Evolutionary conservation across 2,329 filamentous ascomycete species (phyloP).

Genomic region (Rutstroemia sp.): DNA sequence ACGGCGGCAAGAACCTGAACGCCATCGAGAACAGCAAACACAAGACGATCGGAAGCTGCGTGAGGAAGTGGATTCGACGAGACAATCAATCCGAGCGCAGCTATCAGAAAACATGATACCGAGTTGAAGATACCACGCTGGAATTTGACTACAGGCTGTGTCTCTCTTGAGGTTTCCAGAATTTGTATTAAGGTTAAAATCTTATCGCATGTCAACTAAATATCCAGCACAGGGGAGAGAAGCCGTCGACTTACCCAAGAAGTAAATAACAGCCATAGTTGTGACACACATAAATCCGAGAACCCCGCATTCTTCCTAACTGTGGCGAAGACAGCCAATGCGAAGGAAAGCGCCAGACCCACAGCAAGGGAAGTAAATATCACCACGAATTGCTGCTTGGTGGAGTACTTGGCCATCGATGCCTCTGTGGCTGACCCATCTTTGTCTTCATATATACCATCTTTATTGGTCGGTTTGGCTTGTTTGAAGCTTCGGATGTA

Average conservation of each 20-base stretch:
- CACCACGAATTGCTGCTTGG: conserved; percentile 44
- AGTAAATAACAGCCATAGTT: conserved; percentile 50
- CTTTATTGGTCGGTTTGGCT: conserved; percentile 10
- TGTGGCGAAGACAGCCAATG: conserved; percentile 44
- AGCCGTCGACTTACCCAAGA: conserved; percentile 48
- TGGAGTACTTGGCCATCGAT: conserved; percentile 53
- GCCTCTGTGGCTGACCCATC: conserved; percentile 62
- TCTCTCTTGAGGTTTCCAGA: conserved; percentile 13
- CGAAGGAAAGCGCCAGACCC: conserved; percentile 48
- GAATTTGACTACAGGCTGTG: conserved; percentile 13
- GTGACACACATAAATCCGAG: conserved; percentile 32
- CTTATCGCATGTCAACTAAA: conserved; percentile 30
- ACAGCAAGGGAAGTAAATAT: conserved; percentile 43
- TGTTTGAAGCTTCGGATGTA: conserved; percentile 15
- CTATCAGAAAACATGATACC: conserved; percentile 13
- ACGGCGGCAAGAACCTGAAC: conserved; percentile 13
- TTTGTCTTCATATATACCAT: conserved; percentile 50
- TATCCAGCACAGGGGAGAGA: conserved; percentile 10
- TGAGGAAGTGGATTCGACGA: neutral
- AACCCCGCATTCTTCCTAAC: conserved; percentile 22
- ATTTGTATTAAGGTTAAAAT: conserved; percentile 36
- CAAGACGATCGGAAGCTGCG: neutral
- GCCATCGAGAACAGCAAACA: conserved; percentile 1
- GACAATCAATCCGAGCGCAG: conserved; percentile 9
- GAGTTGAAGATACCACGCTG: conserved; percentile 12